Percentiles rank a stretch among this genome's conserved stretches.
Conservation (phyloP, 2,329 filamentous ascomycete species). For the Tricladium varicosporioides region DNA sequence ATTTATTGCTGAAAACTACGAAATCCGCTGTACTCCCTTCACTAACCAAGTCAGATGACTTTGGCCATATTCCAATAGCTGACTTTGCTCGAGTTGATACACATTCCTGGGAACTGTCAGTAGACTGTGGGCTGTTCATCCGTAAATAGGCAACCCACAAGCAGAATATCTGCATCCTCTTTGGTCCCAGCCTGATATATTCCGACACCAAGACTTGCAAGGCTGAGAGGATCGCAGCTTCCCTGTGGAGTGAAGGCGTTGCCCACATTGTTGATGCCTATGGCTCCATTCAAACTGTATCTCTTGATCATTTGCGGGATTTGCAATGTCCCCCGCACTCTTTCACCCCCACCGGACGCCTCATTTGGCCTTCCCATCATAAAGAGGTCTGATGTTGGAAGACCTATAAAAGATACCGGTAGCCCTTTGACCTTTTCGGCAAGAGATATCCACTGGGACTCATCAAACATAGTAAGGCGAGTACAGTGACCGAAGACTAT, state of each 20-base stretch:
- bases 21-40: slow-evolving; percentile 29
- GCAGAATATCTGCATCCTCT: slow-evolving; percentile 56
- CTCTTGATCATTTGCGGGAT: slow-evolving; percentile 58
- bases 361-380: slow-evolving; percentile 58
- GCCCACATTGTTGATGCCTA: slow-evolving; percentile 70
- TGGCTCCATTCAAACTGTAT: slow-evolving; percentile 55
- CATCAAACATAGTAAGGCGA: slow-evolving; percentile 55
- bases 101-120: slow-evolving; percentile 26
- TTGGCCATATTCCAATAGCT: slow-evolving; percentile 28
- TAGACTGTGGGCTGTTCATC: background rate
- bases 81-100: slow-evolving; percentile 30
- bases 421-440: slow-evolving; percentile 48
- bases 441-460: slow-evolving; percentile 49
- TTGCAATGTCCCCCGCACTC: slow-evolving; percentile 59
- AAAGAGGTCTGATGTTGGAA: slow-evolving; percentile 69
- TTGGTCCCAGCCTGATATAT: slow-evolving; percentile 66
- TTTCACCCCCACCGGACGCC: slow-evolving; percentile 29
- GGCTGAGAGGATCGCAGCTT: slow-evolving; percentile 60
- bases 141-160: slow-evolving; percentile 38
- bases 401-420: slow-evolving; percentile 64
- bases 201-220: slow-evolving; percentile 62
- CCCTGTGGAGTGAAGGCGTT: slow-evolving; percentile 74
- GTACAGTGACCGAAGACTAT: slow-evolving; percentile 68
- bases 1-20: slow-evolving; percentile 27
- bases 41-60: slow-evolving; percentile 15